A percentile compares a stretch with the other conserved stretches of the same genome.
These are phyloP conservation scores for Usnea hakonensis DNA, from an alignment of 495 filamentous ascomycete genomes.

Conservation along the genomic window DNA sequence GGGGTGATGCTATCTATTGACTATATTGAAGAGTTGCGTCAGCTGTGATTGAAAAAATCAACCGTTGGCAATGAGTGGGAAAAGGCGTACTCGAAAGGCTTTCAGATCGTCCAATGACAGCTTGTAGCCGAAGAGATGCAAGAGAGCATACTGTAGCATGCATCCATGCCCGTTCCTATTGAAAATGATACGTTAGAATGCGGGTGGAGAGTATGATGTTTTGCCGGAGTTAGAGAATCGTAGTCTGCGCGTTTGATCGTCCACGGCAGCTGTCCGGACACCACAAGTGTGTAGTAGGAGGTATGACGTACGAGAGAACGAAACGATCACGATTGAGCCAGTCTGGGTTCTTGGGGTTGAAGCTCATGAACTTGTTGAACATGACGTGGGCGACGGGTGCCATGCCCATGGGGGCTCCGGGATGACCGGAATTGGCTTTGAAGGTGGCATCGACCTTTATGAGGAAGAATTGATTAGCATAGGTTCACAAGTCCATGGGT, in stretches of 20 bases:
- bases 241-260: not conserved
- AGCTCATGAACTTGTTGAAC: constrained; percentile 98
- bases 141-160: constrained; percentile 98
- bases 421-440: constrained; percentile 94
- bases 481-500: not conserved
- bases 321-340: constrained; percentile 98
- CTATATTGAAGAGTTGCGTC: constrained; percentile 32
- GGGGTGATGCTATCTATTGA: constrained; percentile 87
- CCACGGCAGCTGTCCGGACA: not conserved
- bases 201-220: not conserved
- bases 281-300: not conserved
- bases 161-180: constrained; percentile 93
- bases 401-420: constrained; percentile 99
- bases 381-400: constrained; percentile 95
- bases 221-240: not conserved
- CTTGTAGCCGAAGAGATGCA: constrained; percentile 91
- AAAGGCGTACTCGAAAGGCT: constrained; percentile 74
- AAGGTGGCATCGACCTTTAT: constrained; percentile 91
- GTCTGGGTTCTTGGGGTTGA: constrained; percentile 97
- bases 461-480: constrained; percentile 15
- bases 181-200: constrained; percentile 1
- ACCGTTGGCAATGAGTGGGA: not conserved
- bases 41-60: constrained; percentile 2
- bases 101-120: constrained; percentile 86
- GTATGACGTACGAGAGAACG: constrained; percentile 86